phyloP scores from a whole-genome alignment of 495 filamentous ascomycete genomes.

The Penicillium paxilli region DNA sequence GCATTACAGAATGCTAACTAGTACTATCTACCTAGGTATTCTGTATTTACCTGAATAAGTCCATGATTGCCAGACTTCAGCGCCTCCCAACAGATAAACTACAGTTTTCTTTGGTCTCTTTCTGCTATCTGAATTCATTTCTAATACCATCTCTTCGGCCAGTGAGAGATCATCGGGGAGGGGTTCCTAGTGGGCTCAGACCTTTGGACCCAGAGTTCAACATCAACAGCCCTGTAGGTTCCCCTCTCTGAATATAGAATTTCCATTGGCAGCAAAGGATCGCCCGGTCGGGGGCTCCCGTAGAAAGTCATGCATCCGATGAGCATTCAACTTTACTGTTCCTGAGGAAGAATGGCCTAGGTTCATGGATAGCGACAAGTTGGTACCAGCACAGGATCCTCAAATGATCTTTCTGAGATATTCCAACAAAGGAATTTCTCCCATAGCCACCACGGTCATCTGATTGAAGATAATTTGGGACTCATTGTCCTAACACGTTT shows the following conservation, averaged over 20 bases:
- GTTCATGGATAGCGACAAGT: conserved; percentile 3
- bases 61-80: background rate
- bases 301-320: conserved; percentile 2
- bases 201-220: conserved; percentile 7
- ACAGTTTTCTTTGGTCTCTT: background rate
- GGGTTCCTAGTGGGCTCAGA: conserved; percentile 6
- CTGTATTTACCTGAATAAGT: background rate
- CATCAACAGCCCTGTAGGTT: conserved; percentile 9
- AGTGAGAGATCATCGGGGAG: conserved; percentile 10
- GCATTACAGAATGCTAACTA: too few species aligned
- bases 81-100: background rate
- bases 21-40: too few species aligned
- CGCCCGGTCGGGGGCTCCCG: background rate
- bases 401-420: background rate
- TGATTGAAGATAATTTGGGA: background rate
- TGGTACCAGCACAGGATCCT: background rate
- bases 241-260: background rate
- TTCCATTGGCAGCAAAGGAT: conserved; percentile 15
- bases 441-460: background rate
- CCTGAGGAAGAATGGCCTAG: background rate
- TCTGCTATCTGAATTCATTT: background rate
- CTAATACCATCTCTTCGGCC: conserved; percentile 1
- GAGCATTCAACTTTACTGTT: background rate
- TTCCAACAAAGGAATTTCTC: background rate
- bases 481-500: background rate